A percentile compares a stretch with the other conserved stretches of the same genome.
Conservation (phyloP, 1,284 basidiomycete species). For the Takashimella tepidaria region DNA sequence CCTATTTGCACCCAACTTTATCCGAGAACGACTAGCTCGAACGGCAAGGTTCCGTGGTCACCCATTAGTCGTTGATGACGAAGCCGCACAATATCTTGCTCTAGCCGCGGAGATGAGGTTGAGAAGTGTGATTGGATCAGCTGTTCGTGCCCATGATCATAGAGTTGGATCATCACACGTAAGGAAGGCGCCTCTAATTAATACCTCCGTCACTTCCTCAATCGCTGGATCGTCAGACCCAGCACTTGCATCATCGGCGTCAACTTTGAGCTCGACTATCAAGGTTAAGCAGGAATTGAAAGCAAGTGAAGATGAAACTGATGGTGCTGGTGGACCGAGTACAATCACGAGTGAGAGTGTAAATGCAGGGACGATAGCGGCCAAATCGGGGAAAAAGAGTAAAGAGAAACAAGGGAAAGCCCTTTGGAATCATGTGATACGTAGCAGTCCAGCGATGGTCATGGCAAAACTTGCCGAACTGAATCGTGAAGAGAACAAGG, state of each 20-base stretch:
- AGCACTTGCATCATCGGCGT: too few species aligned
- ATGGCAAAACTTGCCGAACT: conserved; percentile 27
- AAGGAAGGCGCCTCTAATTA: conserved; percentile 25
- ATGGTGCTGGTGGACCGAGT: too few species aligned
- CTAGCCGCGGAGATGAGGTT: conserved; percentile 40
- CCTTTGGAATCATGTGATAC: conserved; percentile 35
- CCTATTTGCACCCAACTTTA: conserved; percentile 27
- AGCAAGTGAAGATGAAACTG: conserved; percentile 1
- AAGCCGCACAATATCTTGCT: conserved; percentile 35
- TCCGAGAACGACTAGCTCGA: conserved; percentile 17
- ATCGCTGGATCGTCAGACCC: too few species aligned
- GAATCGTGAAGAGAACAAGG: conserved; percentile 38
- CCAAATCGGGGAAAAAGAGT: background rate
- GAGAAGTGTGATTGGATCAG: conserved; percentile 25
- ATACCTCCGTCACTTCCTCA: conserved; percentile 3
- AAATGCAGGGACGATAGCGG: too few species aligned
- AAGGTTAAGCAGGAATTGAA: conserved; percentile 2
- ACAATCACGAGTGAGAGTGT: too few species aligned
- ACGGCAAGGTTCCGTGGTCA: conserved; percentile 24
- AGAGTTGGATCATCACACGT: conserved; percentile 38
- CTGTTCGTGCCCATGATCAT: conserved; percentile 38
- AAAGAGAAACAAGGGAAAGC: conserved; percentile 8
- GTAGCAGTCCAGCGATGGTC: conserved; percentile 30
- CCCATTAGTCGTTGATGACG: conserved; percentile 33
- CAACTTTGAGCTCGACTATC: background rate